Percentiles rank a stretch among this genome's conserved stretches.
Conservation (phyloP, 768 basidiomycete genomes). For the Leccinum truebloodii region DNA sequence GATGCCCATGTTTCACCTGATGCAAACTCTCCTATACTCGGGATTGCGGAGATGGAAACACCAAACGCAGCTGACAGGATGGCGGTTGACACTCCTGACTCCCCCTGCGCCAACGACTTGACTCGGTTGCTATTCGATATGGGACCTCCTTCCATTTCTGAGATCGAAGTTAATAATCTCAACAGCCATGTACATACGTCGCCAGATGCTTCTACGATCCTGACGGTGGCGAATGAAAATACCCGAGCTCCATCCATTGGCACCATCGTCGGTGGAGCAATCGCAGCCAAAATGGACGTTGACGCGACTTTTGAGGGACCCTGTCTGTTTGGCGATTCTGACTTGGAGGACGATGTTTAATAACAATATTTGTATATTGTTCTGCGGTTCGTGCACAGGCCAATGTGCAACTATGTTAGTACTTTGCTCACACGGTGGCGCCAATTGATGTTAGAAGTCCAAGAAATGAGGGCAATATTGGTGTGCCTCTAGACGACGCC, state of each 20-base stretch:
- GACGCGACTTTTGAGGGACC: constrained; percentile 25
- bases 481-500: background rate
- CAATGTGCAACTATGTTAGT: background rate
- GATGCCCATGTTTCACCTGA: background rate
- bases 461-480: background rate
- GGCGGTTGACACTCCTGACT: background rate
- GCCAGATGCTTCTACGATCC: background rate
- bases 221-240: background rate
- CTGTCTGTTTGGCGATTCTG: constrained; percentile 33
- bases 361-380: background rate
- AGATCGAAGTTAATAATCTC: background rate
- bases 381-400: background rate
- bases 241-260: background rate
- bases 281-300: background rate
- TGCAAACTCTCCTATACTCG: background rate
- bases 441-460: background rate
- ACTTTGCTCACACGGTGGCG: background rate
- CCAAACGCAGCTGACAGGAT: background rate
- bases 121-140: background rate
- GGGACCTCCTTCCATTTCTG: background rate
- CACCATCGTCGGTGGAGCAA: background rate
- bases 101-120: background rate
- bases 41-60: constrained; percentile 1
- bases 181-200: background rate
- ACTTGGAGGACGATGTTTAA: constrained; percentile 26